Conservation (phyloP, 345 rosid species). For the Raphanus sativus region DNA sequence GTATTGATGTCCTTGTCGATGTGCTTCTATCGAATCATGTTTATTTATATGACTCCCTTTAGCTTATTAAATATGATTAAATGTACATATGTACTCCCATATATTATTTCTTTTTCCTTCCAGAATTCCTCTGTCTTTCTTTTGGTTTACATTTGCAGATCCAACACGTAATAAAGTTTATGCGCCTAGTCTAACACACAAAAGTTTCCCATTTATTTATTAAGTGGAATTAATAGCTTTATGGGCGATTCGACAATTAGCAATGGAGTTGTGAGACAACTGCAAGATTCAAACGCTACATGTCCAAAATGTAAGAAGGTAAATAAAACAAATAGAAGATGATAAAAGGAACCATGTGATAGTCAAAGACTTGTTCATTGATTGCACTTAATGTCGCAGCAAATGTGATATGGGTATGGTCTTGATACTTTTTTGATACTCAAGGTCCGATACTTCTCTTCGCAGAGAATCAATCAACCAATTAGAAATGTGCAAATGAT, state of each 20-base stretch:
- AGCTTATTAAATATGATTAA: neutral
- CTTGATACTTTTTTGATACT: neutral
- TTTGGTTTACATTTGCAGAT: neutral
- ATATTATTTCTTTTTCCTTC: neutral
- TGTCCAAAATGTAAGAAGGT: neutral
- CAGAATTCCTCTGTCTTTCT: neutral
- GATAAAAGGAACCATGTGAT: conserved; percentile 37
- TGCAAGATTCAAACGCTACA: conserved; percentile 24
- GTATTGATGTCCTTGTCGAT: conserved; percentile 16
- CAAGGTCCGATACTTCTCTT: neutral
- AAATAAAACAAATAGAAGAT: conserved; percentile 25
- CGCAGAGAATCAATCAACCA: conserved; percentile 3
- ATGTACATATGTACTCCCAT: neutral
- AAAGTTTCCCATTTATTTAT: neutral
- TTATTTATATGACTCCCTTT: neutral
- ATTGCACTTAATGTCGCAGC: conserved; percentile 16
- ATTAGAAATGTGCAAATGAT: conserved; percentile 24
- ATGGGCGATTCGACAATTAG: conserved; percentile 18
- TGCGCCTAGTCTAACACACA: neutral
- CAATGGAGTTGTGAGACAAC: conserved; percentile 15
- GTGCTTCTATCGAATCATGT: neutral
- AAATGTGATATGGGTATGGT: neutral
- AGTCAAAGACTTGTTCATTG: conserved; percentile 4
- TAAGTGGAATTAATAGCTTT: neutral
- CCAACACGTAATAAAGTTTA: conserved; percentile 1